A percentile compares a stretch with the other conserved stretches of the same genome.
These are phyloP conservation scores for Venturia carpophila DNA, from an alignment of 2,329 filamentous ascomycete genomes.

Conservation along the genomic window DNA sequence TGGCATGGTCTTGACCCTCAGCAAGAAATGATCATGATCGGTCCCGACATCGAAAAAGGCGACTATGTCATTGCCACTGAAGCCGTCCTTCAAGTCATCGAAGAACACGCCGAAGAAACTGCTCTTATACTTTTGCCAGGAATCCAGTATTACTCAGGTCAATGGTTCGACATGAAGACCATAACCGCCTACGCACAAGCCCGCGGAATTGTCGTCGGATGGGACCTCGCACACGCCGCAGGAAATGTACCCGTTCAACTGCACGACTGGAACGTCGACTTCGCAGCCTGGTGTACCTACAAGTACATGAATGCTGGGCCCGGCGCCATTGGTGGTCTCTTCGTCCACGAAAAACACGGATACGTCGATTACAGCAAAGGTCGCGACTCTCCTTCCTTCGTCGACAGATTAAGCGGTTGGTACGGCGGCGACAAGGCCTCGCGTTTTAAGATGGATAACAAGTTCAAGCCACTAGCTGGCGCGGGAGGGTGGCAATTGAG, in stretches of 20 bases:
- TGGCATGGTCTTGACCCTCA: slow-evolving; percentile 19
- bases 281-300: slow-evolving; percentile 21
- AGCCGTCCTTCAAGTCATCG: slow-evolving; percentile 18
- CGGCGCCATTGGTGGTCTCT: slow-evolving; percentile 18
- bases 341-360: slow-evolving; percentile 20
- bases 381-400: slow-evolving; percentile 35
- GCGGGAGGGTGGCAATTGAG: slow-evolving; percentile 64
- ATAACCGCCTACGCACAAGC: slow-evolving; percentile 20
- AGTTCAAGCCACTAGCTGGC: slow-evolving; percentile 58
- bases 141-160: slow-evolving; percentile 21
- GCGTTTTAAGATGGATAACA: slow-evolving; percentile 68
- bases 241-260: slow-evolving; percentile 20
- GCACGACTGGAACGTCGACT: slow-evolving; percentile 21
- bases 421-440: slow-evolving; percentile 63
- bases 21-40: slow-evolving; percentile 19
- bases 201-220: slow-evolving; percentile 19
- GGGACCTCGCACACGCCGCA: slow-evolving; percentile 21
- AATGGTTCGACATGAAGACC: slow-evolving; percentile 20
- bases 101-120: slow-evolving; percentile 19
- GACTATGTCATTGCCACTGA: slow-evolving; percentile 20
- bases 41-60: slow-evolving; percentile 15
- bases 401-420: slow-evolving; percentile 60
- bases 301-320: slow-evolving; percentile 21
- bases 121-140: slow-evolving; percentile 20
- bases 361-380: slow-evolving; percentile 31